Percentiles rank a stretch among this genome's conserved stretches.
phyloP scores from a whole-genome alignment of 768 basidiomycete genomes.

The Kwoniella dejecticola region DNA sequence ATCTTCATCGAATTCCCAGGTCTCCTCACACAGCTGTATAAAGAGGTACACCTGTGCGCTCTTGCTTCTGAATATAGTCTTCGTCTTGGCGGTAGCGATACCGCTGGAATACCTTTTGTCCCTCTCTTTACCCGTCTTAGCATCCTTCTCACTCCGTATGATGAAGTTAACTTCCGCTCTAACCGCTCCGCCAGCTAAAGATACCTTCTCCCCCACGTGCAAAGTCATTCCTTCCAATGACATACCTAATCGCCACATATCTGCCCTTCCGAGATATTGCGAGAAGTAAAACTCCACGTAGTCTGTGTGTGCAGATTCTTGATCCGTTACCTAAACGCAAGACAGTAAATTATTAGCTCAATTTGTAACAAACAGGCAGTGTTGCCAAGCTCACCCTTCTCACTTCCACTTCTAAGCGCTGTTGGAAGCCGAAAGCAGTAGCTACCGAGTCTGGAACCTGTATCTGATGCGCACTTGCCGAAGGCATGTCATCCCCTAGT shows the following conservation, averaged over 20 bases:
- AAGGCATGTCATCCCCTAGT: constrained; percentile 38
- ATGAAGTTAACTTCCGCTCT: constrained; percentile 77
- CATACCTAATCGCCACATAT: constrained; percentile 93
- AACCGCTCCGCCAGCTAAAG: constrained; percentile 77
- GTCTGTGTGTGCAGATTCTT: constrained; percentile 55
- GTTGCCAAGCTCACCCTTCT: constrained; percentile 26
- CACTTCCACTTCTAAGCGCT: constrained; percentile 41
- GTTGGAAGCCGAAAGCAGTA: constrained; percentile 41
- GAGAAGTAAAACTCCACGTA: constrained; percentile 84
- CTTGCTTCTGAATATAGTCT: constrained; percentile 82
- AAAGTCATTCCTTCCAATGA: constrained; percentile 77
- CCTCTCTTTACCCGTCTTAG: constrained; percentile 53
- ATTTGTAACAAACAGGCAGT: not conserved
- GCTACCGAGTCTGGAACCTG: constrained; percentile 48
- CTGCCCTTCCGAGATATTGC: constrained; percentile 90
- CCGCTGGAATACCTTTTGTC: constrained; percentile 63
- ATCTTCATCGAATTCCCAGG: constrained; percentile 96
- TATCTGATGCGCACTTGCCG: constrained; percentile 39
- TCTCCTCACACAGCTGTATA: constrained; percentile 92
- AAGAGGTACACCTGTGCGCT: constrained; percentile 91
- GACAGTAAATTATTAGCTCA: not conserved
- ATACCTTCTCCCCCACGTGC: constrained; percentile 78
- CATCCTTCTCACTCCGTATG: constrained; percentile 64
- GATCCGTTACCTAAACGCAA: constrained; percentile 60
- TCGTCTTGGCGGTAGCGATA: constrained; percentile 77